A percentile compares a stretch with the other conserved stretches of the same genome.
These are phyloP conservation scores for Candida coquimbonensis DNA, from an alignment of 805 yeast genomes.

Conservation along the genomic window DNA sequence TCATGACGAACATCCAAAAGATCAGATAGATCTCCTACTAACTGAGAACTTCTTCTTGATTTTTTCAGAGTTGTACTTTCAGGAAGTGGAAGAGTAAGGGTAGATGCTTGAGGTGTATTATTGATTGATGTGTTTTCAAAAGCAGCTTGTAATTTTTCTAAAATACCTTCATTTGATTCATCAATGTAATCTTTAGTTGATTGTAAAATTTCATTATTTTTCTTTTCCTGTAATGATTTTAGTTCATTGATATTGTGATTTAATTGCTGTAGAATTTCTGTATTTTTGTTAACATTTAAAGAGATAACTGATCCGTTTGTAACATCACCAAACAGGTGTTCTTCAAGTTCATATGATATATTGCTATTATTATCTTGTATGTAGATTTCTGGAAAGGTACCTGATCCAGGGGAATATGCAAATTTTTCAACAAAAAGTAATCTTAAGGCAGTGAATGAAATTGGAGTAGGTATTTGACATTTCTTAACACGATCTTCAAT, in stretches of 20 bases:
- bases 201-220: constrained; percentile 11
- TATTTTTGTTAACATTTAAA: constrained; percentile 40
- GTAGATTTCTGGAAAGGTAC: constrained; percentile 72
- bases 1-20: constrained; percentile 46
- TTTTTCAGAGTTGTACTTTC: neutral
- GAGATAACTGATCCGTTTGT: constrained; percentile 52
- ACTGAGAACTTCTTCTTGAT: constrained; percentile 1
- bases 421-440: constrained; percentile 80
- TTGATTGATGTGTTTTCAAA: constrained; percentile 1
- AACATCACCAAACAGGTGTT: constrained; percentile 51
- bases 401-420: constrained; percentile 70
- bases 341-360: constrained; percentile 77
- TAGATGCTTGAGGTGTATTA: neutral
- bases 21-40: constrained; percentile 18
- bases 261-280: constrained; percentile 12
- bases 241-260: constrained; percentile 15
- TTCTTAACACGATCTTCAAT: constrained; percentile 50
- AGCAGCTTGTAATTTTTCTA: constrained; percentile 12
- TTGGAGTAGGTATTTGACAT: constrained; percentile 27
- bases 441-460: constrained; percentile 41
- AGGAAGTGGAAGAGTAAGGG: too few species aligned
- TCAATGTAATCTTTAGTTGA: constrained; percentile 20
- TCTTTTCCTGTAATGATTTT: constrained; percentile 9
- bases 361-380: constrained; percentile 53
- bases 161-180: constrained; percentile 14